Base-by-base conservation (phyloP, 1,284 basidiomycete genomes). In the Trichosporon asahii region DNA sequence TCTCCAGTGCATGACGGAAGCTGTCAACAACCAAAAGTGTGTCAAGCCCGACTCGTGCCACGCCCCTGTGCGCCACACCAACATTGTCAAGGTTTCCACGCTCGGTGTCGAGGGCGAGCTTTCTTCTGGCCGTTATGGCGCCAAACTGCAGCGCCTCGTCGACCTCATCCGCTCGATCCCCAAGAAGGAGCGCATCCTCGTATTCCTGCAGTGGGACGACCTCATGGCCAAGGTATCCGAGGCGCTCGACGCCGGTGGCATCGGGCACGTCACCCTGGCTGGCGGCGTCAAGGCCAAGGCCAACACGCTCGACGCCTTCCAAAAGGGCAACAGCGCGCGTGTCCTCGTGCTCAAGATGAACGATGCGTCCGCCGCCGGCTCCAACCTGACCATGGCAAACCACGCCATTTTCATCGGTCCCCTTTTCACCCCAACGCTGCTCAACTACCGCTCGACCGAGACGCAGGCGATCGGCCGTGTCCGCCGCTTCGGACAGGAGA, bases 371-470 rank as follows among this genome's bases (percentile, higher is more conserved):
- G 94, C 95, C 1, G 93, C 93, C 65, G 95, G 95, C 65, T 90
- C 93, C 9, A 98, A 98, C 80, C 84, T 98, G 77, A 97, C 95
- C 1, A 90, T 89, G 21, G 95, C 95, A 15, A 98, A 95, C 84
- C 94, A 96, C 77, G 95, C 93, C 40, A 91, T 98, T 79, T 98
- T 98, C 87, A 85, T 98, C 66, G 95, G 93, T 3, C 95, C 95
- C 2, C 86, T 98, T 37, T 89, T 95, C 88, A 93, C 21, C 86
- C 87, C 33, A 87, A 89, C 75, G 25, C 88, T 90, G 82, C 91
- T 91, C 81, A 91, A 91, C 69, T 96, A 95, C 80, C 88, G 90
- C 35, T 91, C 94, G 33, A 90, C 89, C 75, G 92, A 93, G 82
- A 96, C 91, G 0, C 94, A 97, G 80, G 94, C 94, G 0, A 89